Evolutionary conservation across 371 early-diverging fungal species (phyloP).

Genomic region (Entomophthora muscae): DNA sequence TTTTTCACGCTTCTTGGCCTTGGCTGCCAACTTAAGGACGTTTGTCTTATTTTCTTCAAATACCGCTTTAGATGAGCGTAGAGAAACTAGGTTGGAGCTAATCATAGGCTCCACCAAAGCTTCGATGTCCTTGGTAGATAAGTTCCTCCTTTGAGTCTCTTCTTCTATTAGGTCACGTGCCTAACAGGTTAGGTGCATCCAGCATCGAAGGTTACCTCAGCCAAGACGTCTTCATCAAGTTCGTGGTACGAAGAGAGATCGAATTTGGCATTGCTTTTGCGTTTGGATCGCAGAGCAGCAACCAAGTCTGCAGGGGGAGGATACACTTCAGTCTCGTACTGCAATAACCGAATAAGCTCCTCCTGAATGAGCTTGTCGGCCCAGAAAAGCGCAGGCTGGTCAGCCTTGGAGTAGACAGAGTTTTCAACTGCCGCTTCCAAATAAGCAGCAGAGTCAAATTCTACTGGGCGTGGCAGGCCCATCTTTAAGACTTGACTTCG

Average conservation of each 20-base stretch:
- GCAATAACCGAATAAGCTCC: slow-evolving; percentile 38
- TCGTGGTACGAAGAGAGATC: slow-evolving; percentile 24
- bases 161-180: slow-evolving; percentile 24
- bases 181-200: not conserved
- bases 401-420: not conserved
- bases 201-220: slow-evolving; percentile 10
- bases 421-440: not conserved
- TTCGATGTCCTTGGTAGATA: slow-evolving; percentile 13
- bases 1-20: slow-evolving; percentile 72
- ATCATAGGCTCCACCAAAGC: too few species aligned
- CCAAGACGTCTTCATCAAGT: slow-evolving; percentile 19
- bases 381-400: not conserved
- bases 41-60: slow-evolving; percentile 34
- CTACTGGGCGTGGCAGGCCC: slow-evolving; percentile 56
- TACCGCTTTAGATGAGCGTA: not conserved
- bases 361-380: slow-evolving; percentile 25
- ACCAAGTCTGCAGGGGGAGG: slow-evolving; percentile 43
- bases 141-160: slow-evolving; percentile 16
- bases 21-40: slow-evolving; percentile 58
- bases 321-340: slow-evolving; percentile 46
- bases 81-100: too few species aligned
- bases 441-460: slow-evolving; percentile 10
- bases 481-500: slow-evolving; percentile 59
- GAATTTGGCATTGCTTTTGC: slow-evolving; percentile 20
- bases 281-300: too few species aligned